phyloP scores from a whole-genome alignment of 352 stramenopile genomes.

The Phytophthora hybrid region DNA sequence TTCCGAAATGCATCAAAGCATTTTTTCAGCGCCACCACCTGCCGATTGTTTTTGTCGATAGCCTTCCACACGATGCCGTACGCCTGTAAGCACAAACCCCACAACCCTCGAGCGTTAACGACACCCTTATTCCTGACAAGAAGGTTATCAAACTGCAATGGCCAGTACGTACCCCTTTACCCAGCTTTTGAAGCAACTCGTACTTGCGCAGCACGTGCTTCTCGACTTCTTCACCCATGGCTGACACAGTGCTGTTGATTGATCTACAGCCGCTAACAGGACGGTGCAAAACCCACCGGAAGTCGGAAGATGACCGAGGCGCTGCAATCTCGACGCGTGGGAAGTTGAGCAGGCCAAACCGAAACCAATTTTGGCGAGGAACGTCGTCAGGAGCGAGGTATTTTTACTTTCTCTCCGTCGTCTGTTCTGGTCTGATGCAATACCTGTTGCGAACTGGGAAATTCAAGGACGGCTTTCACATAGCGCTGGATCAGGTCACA shows the following conservation, averaged over 20 bases:
- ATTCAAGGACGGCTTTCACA: conserved; percentile 29
- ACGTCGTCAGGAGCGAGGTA: conserved; percentile 8
- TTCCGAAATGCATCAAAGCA: conserved; percentile 98
- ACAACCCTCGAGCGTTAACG: conserved; percentile 12
- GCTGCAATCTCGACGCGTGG: conserved; percentile 5
- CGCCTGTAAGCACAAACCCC: conserved; percentile 52
- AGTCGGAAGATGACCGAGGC: conserved; percentile 18
- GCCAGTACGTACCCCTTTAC: conserved; percentile 84
- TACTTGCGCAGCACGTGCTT: conserved; percentile 95
- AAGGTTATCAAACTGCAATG: not conserved
- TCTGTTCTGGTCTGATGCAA: conserved; percentile 9
- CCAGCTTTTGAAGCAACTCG: conserved; percentile 94
- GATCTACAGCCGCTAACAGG: conserved; percentile 1
- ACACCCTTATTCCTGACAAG: conserved; percentile 4
- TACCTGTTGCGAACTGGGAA: conserved; percentile 19
- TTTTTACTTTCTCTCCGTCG: conserved; percentile 27
- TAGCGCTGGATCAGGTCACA: conserved; percentile 21
- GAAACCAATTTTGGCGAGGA: conserved; percentile 37
- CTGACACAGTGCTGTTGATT: not conserved
- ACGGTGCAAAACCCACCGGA: conserved; percentile 11
- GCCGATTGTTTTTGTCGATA: conserved; percentile 92
- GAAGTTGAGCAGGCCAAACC: conserved; percentile 14
- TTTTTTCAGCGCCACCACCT: conserved; percentile 96
- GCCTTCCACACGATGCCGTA: conserved; percentile 98
- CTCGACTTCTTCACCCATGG: conserved; percentile 94